Percentiles rank a stretch among this genome's conserved stretches.
Conservation (phyloP, 495 filamentous ascomycete genomes). For the Alectoria sarmentosa region DNA sequence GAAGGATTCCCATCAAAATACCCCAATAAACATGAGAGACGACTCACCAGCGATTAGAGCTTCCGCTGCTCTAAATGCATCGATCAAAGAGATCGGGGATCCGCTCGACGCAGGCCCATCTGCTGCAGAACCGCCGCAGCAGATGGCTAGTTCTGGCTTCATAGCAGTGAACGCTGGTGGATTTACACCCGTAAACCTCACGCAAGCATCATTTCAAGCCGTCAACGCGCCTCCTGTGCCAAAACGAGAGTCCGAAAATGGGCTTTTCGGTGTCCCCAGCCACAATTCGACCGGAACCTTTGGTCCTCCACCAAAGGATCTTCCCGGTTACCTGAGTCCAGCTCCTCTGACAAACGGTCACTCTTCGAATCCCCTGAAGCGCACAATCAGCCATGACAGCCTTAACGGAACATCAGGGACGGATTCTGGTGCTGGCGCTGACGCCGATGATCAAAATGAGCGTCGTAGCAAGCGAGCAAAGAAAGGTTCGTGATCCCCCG, state of each 20-base stretch:
- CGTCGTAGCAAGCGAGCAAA: constrained; percentile 88
- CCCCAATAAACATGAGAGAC: constrained; percentile 56
- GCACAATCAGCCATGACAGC: constrained; percentile 74
- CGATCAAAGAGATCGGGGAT: constrained; percentile 50
- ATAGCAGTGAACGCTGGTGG: constrained; percentile 71
- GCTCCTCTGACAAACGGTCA: constrained; percentile 51
- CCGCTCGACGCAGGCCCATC: constrained; percentile 38
- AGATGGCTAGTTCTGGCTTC: constrained; percentile 58
- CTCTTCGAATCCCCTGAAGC: constrained; percentile 59
- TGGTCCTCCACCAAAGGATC: constrained; percentile 47
- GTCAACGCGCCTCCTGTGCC: constrained; percentile 40
- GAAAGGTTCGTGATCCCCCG: constrained; percentile 58
- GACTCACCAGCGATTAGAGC: constrained; percentile 68
- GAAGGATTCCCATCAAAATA: constrained; percentile 66
- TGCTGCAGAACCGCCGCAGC: constrained; percentile 45
- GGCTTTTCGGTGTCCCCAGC: constrained; percentile 41
- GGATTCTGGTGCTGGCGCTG: constrained; percentile 51
- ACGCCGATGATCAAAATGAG: constrained; percentile 62
- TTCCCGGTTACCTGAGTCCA: constrained; percentile 51
- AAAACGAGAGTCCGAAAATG: constrained; percentile 47
- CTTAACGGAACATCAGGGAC: constrained; percentile 47
- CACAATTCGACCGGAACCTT: constrained; percentile 8
- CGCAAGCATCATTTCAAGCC: constrained; percentile 48
- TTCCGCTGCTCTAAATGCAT: constrained; percentile 58
- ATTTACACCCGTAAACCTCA: constrained; percentile 72